Percentiles rank a stretch among this genome's conserved stretches.
Conservation (phyloP, 495 filamentous ascomycete species). For the Penicillium crystallinum region DNA sequence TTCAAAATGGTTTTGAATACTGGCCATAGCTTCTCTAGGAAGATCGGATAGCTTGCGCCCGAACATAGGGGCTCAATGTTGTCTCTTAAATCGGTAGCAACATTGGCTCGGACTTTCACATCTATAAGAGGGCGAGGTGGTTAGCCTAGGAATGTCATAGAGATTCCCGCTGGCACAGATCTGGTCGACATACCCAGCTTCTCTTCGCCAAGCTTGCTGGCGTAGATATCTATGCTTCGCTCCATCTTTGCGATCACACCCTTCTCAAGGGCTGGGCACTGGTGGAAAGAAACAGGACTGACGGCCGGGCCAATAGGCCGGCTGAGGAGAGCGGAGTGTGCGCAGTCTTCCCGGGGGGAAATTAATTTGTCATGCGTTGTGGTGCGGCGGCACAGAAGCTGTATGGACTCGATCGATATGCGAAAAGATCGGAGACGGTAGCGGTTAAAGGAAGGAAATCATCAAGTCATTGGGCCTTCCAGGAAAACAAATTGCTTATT, state of each 20-base stretch:
- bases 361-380: conserved; percentile 43
- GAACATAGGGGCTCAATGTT: conserved; percentile 70
- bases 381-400: conserved; percentile 40
- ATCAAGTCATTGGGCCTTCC: conserved; percentile 43
- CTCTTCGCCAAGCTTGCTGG: conserved; percentile 54
- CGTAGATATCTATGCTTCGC: conserved; percentile 55
- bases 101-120: conserved; percentile 66
- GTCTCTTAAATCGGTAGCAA: conserved; percentile 77
- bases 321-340: conserved; percentile 29
- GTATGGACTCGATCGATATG: conserved; percentile 55
- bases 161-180: background rate
- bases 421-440: conserved; percentile 28
- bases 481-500: conserved; percentile 51
- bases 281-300: conserved; percentile 16
- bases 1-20: conserved; percentile 81
- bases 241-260: conserved; percentile 37
- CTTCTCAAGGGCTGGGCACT: conserved; percentile 23
- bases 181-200: conserved; percentile 48
- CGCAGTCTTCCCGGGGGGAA: conserved; percentile 22
- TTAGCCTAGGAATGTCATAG: background rate
- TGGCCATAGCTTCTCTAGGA: conserved; percentile 82
- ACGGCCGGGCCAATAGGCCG: conserved; percentile 44
- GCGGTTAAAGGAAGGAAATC: conserved; percentile 17
- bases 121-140: conserved; percentile 45
- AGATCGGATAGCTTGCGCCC: conserved; percentile 61